A percentile compares a stretch with the other conserved stretches of the same genome.
Evolutionary conservation across 495 filamentous ascomycete genomes (phyloP).

Genomic region (Penicillium waksmanii): DNA sequence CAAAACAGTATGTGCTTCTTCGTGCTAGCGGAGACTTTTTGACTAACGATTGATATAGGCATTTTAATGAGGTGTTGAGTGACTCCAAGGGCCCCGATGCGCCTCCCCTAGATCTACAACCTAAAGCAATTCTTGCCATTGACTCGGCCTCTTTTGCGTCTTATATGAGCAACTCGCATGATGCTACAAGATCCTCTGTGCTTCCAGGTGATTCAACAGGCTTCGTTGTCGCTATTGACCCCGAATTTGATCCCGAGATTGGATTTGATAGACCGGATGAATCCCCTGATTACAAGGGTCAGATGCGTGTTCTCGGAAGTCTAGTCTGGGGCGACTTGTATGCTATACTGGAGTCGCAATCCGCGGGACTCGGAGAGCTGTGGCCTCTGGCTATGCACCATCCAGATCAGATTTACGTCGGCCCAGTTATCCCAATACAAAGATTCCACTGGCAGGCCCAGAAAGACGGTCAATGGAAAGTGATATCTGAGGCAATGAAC

Average conservation of each 20-base stretch:
- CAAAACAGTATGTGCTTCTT: constrained; percentile 27
- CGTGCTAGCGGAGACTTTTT: too few species aligned
- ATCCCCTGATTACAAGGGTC: constrained; percentile 28
- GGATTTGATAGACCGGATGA: constrained; percentile 21
- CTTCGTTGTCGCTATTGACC: constrained; percentile 35
- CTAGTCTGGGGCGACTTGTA: constrained; percentile 41
- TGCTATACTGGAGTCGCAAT: constrained; percentile 20
- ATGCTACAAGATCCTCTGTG: constrained; percentile 13
- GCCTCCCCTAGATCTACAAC: constrained; percentile 6
- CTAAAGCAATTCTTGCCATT: constrained; percentile 21
- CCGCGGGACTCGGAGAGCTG: constrained; percentile 21
- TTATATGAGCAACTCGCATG: constrained; percentile 25
- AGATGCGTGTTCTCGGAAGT: constrained; percentile 37
- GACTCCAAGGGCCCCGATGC: neutral
- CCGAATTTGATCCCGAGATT: constrained; percentile 21
- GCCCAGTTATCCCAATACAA: constrained; percentile 15
- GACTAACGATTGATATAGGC: constrained; percentile 14
- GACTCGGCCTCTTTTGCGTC: constrained; percentile 30
- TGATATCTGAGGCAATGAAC: neutral
- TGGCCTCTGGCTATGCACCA: constrained; percentile 39
- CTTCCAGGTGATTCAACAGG: constrained; percentile 24
- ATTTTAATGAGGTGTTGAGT: constrained; percentile 14
- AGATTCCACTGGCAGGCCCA: neutral
- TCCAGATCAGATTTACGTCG: constrained; percentile 38
- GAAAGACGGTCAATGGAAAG: neutral